phyloP scores from a whole-genome alignment of 2,329 filamentous ascomycete genomes.

The Colletotrichum liaoningense region DNA sequence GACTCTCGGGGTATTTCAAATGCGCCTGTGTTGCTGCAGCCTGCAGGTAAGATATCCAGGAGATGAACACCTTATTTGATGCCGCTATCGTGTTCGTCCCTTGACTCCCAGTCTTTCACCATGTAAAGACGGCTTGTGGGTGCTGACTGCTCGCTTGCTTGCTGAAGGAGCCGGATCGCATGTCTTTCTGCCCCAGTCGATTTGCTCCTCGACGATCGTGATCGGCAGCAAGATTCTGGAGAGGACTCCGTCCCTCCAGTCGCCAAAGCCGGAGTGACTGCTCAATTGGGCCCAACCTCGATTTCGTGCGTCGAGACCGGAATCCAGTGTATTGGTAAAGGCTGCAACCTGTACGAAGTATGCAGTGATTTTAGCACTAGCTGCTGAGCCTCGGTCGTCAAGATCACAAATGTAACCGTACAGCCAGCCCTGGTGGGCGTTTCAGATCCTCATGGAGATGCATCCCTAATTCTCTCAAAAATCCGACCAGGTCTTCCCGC shows the following conservation, averaged over 20 bases:
- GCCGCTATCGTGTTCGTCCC: background rate
- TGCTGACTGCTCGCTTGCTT: too few relatives aligned
- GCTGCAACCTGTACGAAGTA: constrained; percentile 55
- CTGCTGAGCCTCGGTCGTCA: constrained; percentile 68
- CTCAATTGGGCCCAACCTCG: constrained; percentile 69
- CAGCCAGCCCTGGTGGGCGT: constrained; percentile 51
- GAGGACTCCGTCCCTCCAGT: constrained; percentile 49
- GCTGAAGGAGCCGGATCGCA: constrained; percentile 53
- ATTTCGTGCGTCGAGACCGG: constrained; percentile 61
- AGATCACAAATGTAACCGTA: constrained; percentile 73
- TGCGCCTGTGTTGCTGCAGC: background rate
- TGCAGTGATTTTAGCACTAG: constrained; percentile 68
- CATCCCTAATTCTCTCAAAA: constrained; percentile 55
- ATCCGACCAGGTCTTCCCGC: constrained; percentile 62
- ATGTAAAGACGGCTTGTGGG: too few relatives aligned
- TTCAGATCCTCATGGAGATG: constrained; percentile 60
- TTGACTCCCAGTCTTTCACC: constrained; percentile 14
- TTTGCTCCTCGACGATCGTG: constrained; percentile 62
- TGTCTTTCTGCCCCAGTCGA: constrained; percentile 63
- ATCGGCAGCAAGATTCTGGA: constrained; percentile 72
- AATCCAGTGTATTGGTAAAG: constrained; percentile 56
- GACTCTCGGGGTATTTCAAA: constrained; percentile 15
- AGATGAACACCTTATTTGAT: background rate
- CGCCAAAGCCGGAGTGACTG: constrained; percentile 61
- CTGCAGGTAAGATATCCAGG: background rate